A percentile compares a stretch with the other conserved stretches of the same genome.
Evolutionary conservation across 139 green algal genomes (phyloP).

Genomic region (Coelastrella sp.): DNA sequence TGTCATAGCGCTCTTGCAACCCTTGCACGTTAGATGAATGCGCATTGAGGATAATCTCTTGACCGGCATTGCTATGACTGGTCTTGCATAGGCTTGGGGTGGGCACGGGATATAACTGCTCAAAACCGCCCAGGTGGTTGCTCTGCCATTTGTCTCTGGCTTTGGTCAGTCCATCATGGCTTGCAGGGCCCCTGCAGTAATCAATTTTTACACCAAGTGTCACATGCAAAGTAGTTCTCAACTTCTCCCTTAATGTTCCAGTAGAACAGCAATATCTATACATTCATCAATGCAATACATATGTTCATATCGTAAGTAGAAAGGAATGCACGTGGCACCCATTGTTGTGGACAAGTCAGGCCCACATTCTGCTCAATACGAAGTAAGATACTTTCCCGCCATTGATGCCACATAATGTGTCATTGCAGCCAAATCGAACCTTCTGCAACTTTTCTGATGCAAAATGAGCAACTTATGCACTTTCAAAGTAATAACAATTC

Average conservation of each 20-base stretch:
- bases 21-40: not conserved
- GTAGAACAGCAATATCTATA: no score
- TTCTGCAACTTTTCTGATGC: no score
- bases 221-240: not conserved
- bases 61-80: conserved; percentile 13
- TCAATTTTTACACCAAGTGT: not conserved
- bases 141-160: conserved; percentile 1
- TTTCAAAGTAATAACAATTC: no score
- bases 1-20: conserved; percentile 23
- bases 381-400: no score
- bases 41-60: not conserved
- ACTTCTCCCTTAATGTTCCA: no score
- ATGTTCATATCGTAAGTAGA: no score
- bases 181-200: not conserved
- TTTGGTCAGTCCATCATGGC: not conserved
- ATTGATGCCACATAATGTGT: not conserved
- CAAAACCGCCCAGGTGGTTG: conserved; percentile 17
- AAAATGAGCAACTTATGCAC: no score
- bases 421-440: not conserved
- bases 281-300: no score
- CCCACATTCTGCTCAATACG: no score
- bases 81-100: not conserved
- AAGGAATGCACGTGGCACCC: no score
- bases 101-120: conserved; percentile 3
- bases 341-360: no score